These are phyloP conservation scores for Marasmius sp. DNA, from an alignment of 1,284 basidiomycete species.

Conservation along the genomic window DNA sequence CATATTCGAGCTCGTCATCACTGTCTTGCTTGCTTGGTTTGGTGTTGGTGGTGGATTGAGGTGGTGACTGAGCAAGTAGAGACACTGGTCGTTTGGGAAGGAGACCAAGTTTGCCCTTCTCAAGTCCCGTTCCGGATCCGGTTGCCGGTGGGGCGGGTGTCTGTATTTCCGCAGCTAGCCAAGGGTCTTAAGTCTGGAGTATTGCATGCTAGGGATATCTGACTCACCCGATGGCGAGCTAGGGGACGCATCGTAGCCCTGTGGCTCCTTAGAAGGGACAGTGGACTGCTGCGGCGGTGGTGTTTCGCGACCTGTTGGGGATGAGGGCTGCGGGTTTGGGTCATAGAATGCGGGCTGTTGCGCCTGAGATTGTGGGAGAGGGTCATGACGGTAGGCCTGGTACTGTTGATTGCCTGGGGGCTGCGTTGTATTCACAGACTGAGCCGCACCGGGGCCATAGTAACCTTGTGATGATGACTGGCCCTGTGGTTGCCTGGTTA, in stretches of 20 bases:
- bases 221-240: neutral
- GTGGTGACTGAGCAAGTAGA: slow-evolving; percentile 42
- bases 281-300: slow-evolving; percentile 19
- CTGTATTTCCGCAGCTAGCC: slow-evolving; percentile 9
- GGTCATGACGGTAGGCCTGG: slow-evolving; percentile 1
- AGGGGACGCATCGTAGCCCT: neutral
- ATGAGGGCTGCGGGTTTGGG: slow-evolving; percentile 28
- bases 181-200: slow-evolving; percentile 7
- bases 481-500: slow-evolving; percentile 3
- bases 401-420: slow-evolving; percentile 10
- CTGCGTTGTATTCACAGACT: slow-evolving; percentile 18
- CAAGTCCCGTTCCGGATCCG: slow-evolving; percentile 22
- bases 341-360: slow-evolving; percentile 36
- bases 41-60: slow-evolving; percentile 16
- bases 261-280: slow-evolving; percentile 5
- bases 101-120: slow-evolving; percentile 63
- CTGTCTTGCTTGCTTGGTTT: slow-evolving; percentile 19
- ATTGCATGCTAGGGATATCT: neutral
- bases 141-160: neutral
- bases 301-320: slow-evolving; percentile 7
- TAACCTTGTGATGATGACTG: slow-evolving; percentile 8
- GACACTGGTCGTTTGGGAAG: slow-evolving; percentile 75
- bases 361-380: slow-evolving; percentile 12
- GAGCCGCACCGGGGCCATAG: slow-evolving; percentile 10
- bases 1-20: slow-evolving; percentile 61